Base-by-base conservation (phyloP, 495 filamentous ascomycete species). In the Daldinia grandis region DNA sequence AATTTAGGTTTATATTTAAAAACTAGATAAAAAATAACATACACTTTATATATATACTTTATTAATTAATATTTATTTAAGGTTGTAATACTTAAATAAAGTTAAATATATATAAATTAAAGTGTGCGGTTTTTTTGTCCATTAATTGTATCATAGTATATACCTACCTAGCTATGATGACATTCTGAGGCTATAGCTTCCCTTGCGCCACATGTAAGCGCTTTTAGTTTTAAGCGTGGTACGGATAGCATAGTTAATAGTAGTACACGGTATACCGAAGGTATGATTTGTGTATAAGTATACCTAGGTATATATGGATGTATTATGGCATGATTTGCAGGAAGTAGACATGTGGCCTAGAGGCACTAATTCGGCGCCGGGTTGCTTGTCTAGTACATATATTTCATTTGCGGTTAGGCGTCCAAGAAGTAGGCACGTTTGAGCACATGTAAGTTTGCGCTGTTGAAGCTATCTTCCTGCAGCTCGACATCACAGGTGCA, bases 401-500 rank as follows among this genome's bases (percentile, higher is more conserved):
- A 14, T 53, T 27, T 28, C 25, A 53, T 21, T 28, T 28, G 25
- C 10, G 49, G 49, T 53, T 53, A 53, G 49, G 12, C 27, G 14
- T 15, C 49, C 24, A 53, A 53, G 49, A 53, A 30, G 9, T 53
- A n/a, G 49, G 42, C 42, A 47, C 19, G 42, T 47, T 47, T 47
- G 42, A 47, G 42, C 42, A 24, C 50, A 15, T 58, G 55, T 62
- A 57, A 31, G 68, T 65, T 60, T 58, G 37, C 50, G 62, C 37
- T 60, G 27, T 53, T 62, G 58, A 72, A 72, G 56, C 69, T 62
- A 60, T 67, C 54, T 31, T 73, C 56, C 51, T 74, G 66, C 71
- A 71, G 12, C 67, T 74, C 67, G 66, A 70, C 71, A 74, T 74
- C 71, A 71, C 49, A 53, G 24, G 12, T 69, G 66, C 71, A 73